Conservation (phyloP, 75 land plant species). For the Cunninghamia lanceolata region DNA sequence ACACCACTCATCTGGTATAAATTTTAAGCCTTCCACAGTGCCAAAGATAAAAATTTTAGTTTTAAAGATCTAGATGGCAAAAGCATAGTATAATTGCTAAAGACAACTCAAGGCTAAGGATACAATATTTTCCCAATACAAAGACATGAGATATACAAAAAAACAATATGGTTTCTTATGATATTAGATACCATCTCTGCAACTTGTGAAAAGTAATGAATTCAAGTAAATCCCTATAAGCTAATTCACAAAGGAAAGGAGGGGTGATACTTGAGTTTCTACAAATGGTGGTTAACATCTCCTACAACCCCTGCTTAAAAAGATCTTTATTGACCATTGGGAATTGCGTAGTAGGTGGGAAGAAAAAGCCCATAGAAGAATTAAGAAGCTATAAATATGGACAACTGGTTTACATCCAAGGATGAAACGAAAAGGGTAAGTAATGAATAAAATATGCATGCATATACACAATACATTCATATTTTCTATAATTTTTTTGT, state of each 20-base stretch:
- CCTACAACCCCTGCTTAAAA: too few relatives aligned
- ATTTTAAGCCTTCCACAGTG: neutral
- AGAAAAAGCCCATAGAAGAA: too few relatives aligned
- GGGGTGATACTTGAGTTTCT: too few relatives aligned
- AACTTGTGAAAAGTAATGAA: neutral
- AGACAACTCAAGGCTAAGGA: neutral
- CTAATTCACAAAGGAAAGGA: too few relatives aligned
- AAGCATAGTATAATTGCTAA: neutral
- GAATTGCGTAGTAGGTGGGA: too few relatives aligned
- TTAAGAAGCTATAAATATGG: too few relatives aligned
- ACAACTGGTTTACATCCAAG: constrained; percentile 1
- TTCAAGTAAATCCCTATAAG: neutral
- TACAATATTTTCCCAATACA: neutral
- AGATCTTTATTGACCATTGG: too few relatives aligned
- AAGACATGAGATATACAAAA: neutral
- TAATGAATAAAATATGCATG: neutral
- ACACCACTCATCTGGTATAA: neutral
- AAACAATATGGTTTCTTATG: neutral
- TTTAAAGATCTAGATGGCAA: neutral
- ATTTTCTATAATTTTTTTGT: neutral
- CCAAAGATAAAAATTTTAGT: neutral
- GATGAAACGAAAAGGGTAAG: constrained; percentile 45
- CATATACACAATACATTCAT: neutral
- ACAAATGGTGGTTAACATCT: too few relatives aligned
- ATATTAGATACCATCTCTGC: constrained; percentile 1